These are phyloP conservation scores for Panicum virgatum DNA, from an alignment of 202 grass and related monocot genomes.

Conservation along the genomic window DNA sequence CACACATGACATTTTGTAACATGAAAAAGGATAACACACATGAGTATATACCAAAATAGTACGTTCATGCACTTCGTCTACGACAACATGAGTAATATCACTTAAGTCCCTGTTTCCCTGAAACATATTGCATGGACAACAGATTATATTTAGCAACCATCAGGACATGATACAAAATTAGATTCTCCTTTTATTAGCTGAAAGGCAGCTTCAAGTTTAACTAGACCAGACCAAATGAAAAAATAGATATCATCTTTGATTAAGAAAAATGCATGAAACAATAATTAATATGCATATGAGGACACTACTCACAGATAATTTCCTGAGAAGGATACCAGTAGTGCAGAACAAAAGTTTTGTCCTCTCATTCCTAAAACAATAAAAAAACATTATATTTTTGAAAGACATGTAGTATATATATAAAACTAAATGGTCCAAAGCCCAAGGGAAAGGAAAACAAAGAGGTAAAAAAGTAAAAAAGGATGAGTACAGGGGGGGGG, in stretches of 20 bases:
- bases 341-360: conserved; percentile 97
- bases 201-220: neutral
- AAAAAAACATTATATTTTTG: conserved; percentile 28
- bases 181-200: conserved; percentile 16
- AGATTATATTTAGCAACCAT: conserved; percentile 6
- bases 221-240: conserved; percentile 3
- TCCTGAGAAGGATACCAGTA: conserved; percentile 95
- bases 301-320: conserved; percentile 70
- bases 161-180: neutral
- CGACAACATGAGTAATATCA: conserved; percentile 91
- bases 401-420: neutral
- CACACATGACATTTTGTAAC: conserved; percentile 30
- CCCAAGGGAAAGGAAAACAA: neutral
- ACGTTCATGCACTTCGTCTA: conserved; percentile 96
- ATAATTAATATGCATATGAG: conserved; percentile 17
- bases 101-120: conserved; percentile 89
- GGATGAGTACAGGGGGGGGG: neutral
- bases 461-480: neutral
- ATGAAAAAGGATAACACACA: conserved; percentile 26
- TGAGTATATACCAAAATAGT: conserved; percentile 85
- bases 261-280: conserved; percentile 35
- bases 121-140: conserved; percentile 35
- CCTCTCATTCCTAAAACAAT: conserved; percentile 74
- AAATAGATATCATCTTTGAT: conserved; percentile 18
- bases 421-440: neutral